Evolutionary conservation across 1,139 yeast species (phyloP).

Genomic region (Saccharomyces hybrid): DNA sequence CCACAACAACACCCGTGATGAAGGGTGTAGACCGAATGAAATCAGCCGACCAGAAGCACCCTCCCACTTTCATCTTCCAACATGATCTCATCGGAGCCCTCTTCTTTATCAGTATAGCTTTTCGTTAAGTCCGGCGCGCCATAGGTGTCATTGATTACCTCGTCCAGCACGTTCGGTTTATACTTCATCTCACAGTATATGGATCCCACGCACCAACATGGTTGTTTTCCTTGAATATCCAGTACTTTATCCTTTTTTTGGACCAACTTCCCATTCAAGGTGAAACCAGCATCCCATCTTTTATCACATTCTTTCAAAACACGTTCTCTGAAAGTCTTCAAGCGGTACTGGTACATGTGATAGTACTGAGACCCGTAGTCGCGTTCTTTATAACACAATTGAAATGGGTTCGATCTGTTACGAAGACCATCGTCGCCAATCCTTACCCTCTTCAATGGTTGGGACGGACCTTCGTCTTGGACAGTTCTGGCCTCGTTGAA

Average conservation of each 20-base stretch:
- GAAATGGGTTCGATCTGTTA: constrained; percentile 20
- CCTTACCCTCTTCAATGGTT: constrained; percentile 9
- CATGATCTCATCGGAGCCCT: constrained; percentile 49
- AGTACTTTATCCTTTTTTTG: constrained; percentile 53
- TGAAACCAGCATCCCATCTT: constrained; percentile 46
- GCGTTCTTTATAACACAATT: constrained; percentile 34
- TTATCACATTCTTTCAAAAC: constrained; percentile 43
- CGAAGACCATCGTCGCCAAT: constrained; percentile 11
- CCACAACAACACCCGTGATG: constrained; percentile 85
- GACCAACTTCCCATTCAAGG: constrained; percentile 35
- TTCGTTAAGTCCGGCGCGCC: constrained; percentile 36
- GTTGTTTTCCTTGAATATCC: constrained; percentile 60
- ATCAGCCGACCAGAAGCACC: constrained; percentile 63
- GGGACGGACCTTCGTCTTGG: constrained; percentile 7
- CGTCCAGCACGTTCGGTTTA: constrained; percentile 78
- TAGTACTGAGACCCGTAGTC: constrained; percentile 67
- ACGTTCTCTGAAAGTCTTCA: constrained; percentile 46
- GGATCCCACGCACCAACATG: constrained; percentile 90
- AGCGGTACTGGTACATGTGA: constrained; percentile 61
- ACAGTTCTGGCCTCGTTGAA: constrained; percentile 12
- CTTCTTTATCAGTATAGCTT: constrained; percentile 46
- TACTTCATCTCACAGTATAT: constrained; percentile 74
- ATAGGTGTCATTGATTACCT: constrained; percentile 50
- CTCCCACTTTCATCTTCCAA: constrained; percentile 94
- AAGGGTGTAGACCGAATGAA: constrained; percentile 43